These are phyloP conservation scores for Davidsoniella virescens DNA, from an alignment of 2,329 filamentous ascomycete genomes.

Conservation along the genomic window DNA sequence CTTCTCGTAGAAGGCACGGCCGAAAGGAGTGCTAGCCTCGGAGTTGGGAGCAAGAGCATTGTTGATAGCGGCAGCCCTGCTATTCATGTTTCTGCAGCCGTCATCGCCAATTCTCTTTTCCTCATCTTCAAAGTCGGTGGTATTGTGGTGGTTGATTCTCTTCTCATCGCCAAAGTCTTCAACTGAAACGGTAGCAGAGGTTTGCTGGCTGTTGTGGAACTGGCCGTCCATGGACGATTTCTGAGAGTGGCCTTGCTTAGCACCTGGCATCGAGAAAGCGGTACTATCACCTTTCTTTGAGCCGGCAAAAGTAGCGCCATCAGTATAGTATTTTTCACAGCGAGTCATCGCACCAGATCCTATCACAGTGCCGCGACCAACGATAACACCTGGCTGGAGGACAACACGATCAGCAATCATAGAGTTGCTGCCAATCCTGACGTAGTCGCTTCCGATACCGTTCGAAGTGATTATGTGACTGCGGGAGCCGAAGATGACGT, in stretches of 20 bases:
- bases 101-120: slow-evolving; percentile 1
- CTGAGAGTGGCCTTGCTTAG: not conserved
- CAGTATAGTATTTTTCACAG: slow-evolving; percentile 27
- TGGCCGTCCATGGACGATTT: not conserved
- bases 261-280: slow-evolving; percentile 19
- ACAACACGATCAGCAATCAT: slow-evolving; percentile 42
- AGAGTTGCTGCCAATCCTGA: slow-evolving; percentile 30
- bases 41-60: too few relatives aligned
- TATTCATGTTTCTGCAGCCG: not conserved
- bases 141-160: not conserved
- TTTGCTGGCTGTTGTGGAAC: not conserved
- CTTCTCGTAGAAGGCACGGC: slow-evolving; percentile 36
- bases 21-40: slow-evolving; percentile 26
- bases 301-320: slow-evolving; percentile 34
- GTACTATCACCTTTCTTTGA: slow-evolving; percentile 34
- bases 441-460: slow-evolving; percentile 28
- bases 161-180: not conserved
- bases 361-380: slow-evolving; percentile 33
- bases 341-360: slow-evolving; percentile 36
- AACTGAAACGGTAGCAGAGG: slow-evolving; percentile 1
- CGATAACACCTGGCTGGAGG: slow-evolving; percentile 32
- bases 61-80: not conserved
- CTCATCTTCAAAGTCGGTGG: not conserved
- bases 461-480: slow-evolving; percentile 38
- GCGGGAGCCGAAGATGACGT: slow-evolving; percentile 43